Conservation (phyloP, 1,284 basidiomycete genomes). For the Volvariella surrecta region DNA sequence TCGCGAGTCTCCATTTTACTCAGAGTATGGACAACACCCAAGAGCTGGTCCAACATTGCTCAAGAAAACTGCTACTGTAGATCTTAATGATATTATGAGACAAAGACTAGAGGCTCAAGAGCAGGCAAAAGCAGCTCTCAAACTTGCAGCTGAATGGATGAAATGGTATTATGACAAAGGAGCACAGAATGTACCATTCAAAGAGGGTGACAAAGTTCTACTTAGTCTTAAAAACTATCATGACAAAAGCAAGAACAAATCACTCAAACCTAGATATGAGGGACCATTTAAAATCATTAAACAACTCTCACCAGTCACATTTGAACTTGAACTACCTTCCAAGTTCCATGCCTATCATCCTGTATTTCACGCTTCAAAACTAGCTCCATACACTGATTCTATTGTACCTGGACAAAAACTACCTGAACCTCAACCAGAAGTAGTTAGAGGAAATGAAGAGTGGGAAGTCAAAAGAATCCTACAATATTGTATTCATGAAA, state of each 20-base stretch:
- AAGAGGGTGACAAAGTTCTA: constrained; percentile 10
- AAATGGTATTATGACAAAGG: constrained; percentile 1
- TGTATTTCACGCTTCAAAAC: constrained; percentile 6
- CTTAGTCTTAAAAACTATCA: constrained; percentile 9
- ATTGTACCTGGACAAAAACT: no score
- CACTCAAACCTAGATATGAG: constrained; percentile 10
- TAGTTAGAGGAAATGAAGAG: no score
- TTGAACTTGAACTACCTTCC: constrained; percentile 12
- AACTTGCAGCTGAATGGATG: not conserved
- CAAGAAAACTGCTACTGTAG: not conserved
- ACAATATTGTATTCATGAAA: no score
- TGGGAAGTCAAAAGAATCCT: no score
- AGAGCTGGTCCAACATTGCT: not conserved
- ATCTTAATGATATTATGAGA: not conserved
- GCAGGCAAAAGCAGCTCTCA: not conserved
- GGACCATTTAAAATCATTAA: constrained; percentile 13
- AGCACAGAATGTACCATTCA: constrained; percentile 1
- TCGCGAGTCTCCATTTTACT: constrained; percentile 13
- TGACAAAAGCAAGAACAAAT: constrained; percentile 10
- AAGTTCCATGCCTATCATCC: constrained; percentile 9
- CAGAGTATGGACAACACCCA: constrained; percentile 2
- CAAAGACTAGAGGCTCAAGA: not conserved
- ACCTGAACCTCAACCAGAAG: no score
- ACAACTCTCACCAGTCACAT: constrained; percentile 9
- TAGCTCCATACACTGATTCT: no score